Base-by-base conservation (phyloP, 1,284 basidiomycete species). In the Boletus albobrunnescens region DNA sequence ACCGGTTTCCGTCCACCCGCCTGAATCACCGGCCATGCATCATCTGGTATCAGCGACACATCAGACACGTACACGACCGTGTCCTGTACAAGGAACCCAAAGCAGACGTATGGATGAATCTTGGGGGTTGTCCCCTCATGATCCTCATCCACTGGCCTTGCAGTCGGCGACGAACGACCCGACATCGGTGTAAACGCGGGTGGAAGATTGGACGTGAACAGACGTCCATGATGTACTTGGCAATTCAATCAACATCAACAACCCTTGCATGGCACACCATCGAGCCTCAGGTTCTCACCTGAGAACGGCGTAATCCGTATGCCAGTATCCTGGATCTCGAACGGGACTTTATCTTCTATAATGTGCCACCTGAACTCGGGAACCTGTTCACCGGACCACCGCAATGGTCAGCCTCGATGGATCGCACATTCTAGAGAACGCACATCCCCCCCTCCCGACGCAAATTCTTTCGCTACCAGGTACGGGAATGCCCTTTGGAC, bases 301-400 rank as follows among this genome's bases (percentile, higher is more conserved):
- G 71, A 70, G 55, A 91, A 79, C 4, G 88, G 87, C 6, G 77
- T 81, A 20, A 91, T 68, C 27, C 65, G 61, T 47, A 89, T 73
- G 10, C 79, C 83, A 5, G 80, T 84, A 46, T 77, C 74, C 46
- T 71, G 74, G 26, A 91, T 75, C 47, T 84, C 75, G 54, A 90
- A 87, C 2, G 81, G 73, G 22, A 76, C 68, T 35, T 72, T 72
- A 48, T 87, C 78, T 36, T 78, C 73, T 55, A 91, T 81, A 44
- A 88, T 79, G 56, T 90, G 87, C 84, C 85, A 91, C 56, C 77
- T 76, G 61, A 90, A 88, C 51, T 83, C 78, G 4, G 86, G 85
- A 22, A 89, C 80, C 85, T 89, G 32, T 17, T 5, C 32, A 52
- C n/a, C n/a, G n/a, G n/a, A 36, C 16, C 37, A 35, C 41, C 38